These are phyloP conservation scores for Saccharum officinarum DNA, from an alignment of 176 grass and related monocot genomes.

Conservation along the genomic window DNA sequence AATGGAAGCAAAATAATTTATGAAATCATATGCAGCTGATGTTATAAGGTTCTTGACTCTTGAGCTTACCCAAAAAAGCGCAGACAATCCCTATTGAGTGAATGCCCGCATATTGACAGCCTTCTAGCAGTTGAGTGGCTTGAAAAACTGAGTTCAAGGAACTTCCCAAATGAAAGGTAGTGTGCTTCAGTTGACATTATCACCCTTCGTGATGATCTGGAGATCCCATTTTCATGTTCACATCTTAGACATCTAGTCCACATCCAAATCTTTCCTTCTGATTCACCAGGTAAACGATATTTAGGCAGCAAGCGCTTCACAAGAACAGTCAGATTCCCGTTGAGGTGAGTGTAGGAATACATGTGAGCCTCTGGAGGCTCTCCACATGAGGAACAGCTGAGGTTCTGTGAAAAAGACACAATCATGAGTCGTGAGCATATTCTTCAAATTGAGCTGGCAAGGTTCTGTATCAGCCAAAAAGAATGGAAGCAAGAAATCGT, in stretches of 20 bases:
- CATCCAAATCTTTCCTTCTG: constrained; percentile 91
- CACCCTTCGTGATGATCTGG: constrained; percentile 58
- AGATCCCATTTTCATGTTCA: constrained; percentile 52
- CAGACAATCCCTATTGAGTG: constrained; percentile 81
- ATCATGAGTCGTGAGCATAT: constrained; percentile 2
- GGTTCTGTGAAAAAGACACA: constrained; percentile 51
- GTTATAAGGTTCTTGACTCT: background rate
- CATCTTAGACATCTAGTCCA: constrained; percentile 92
- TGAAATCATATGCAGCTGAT: background rate
- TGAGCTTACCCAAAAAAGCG: constrained; percentile 83
- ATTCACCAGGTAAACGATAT: constrained; percentile 59
- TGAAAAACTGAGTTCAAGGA: constrained; percentile 95
- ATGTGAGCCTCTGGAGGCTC: constrained; percentile 80
- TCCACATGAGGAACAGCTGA: constrained; percentile 74
- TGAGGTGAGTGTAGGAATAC: constrained; percentile 82
- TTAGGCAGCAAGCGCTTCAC: constrained; percentile 54
- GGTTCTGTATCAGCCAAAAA: background rate
- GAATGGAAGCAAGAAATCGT: background rate
- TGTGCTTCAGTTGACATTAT: constrained; percentile 67
- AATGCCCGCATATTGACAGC: constrained; percentile 82
- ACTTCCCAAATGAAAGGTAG: constrained; percentile 91
- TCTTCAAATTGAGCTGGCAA: constrained; percentile 1
- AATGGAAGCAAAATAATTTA: background rate
- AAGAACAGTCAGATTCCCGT: constrained; percentile 77
- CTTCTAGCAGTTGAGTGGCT: constrained; percentile 75